phyloP scores from a whole-genome alignment of 2,329 filamentous ascomycete genomes.

The Hypoxylon sp. region DNA sequence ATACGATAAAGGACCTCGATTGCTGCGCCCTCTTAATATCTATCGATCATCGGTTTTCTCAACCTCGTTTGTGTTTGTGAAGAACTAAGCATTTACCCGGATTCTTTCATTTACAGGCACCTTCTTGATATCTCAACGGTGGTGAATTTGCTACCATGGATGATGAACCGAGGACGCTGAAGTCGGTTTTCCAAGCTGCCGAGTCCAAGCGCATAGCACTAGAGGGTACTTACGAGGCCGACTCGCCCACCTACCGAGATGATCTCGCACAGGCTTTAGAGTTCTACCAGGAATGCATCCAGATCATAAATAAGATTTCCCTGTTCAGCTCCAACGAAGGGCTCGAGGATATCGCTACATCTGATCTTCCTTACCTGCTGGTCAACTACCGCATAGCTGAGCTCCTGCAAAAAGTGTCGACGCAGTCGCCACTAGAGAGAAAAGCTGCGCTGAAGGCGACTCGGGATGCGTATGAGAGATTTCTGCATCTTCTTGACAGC shows the following conservation, averaged over 20 bases:
- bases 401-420: slow-evolving; percentile 75
- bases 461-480: slow-evolving; percentile 79
- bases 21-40: neutral
- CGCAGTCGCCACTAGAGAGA: slow-evolving; percentile 66
- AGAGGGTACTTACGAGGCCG: slow-evolving; percentile 73
- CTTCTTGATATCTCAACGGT: slow-evolving; percentile 4
- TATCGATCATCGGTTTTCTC: neutral
- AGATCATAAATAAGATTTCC: slow-evolving; percentile 75
- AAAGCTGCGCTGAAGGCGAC: slow-evolving; percentile 71
- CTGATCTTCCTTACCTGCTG: slow-evolving; percentile 87
- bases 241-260: slow-evolving; percentile 73
- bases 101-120: neutral
- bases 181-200: slow-evolving; percentile 62
- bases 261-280: slow-evolving; percentile 74
- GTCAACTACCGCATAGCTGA: slow-evolving; percentile 84
- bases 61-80: neutral
- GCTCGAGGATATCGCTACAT: slow-evolving; percentile 85
- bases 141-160: slow-evolving; percentile 45
- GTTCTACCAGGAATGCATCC: slow-evolving; percentile 78
- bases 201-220: slow-evolving; percentile 67
- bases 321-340: slow-evolving; percentile 93
- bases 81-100: neutral
- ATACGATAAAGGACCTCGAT: neutral
- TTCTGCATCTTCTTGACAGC: slow-evolving; percentile 79
- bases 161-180: slow-evolving; percentile 63